These are phyloP conservation scores for Oxytropis ochrocephala DNA, from an alignment of 306 rosid genomes.

Conservation along the genomic window DNA sequence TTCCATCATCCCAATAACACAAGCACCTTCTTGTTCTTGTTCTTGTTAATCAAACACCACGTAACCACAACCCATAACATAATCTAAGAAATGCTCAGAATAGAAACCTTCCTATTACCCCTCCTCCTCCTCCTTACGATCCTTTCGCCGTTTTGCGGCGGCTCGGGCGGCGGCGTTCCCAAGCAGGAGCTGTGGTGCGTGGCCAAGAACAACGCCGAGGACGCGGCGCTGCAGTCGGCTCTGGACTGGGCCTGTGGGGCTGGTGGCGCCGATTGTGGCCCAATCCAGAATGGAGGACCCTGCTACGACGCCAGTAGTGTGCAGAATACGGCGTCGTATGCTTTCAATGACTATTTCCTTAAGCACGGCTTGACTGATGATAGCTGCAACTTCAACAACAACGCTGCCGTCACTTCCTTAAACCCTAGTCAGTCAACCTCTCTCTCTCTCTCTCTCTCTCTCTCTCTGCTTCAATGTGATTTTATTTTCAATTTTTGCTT, in stretches of 20 bases:
- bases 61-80: not conserved
- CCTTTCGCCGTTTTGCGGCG: conserved; percentile 17
- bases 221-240: conserved; percentile 58
- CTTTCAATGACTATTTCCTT: conserved; percentile 70
- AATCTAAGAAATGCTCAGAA: conserved; percentile 26
- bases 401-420: conserved; percentile 69
- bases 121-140: not conserved
- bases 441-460: not conserved
- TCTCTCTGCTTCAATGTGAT: not conserved
- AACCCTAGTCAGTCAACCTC: conserved; percentile 59
- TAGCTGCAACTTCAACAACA: conserved; percentile 60
- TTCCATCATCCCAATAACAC: conserved; percentile 13
- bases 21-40: not conserved
- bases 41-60: not conserved
- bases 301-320: conserved; percentile 62
- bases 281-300: conserved; percentile 72
- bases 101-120: not conserved
- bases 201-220: conserved; percentile 92
- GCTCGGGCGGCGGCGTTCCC: conserved; percentile 13
- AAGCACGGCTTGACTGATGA: conserved; percentile 72
- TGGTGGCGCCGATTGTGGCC: conserved; percentile 71
- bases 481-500: not conserved
- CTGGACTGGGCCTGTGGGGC: conserved; percentile 88
- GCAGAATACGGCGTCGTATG: conserved; percentile 67
- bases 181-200: conserved; percentile 85